Evolutionary conservation across 768 basidiomycete species (phyloP).

Genomic region (Chalciporus chontae): DNA sequence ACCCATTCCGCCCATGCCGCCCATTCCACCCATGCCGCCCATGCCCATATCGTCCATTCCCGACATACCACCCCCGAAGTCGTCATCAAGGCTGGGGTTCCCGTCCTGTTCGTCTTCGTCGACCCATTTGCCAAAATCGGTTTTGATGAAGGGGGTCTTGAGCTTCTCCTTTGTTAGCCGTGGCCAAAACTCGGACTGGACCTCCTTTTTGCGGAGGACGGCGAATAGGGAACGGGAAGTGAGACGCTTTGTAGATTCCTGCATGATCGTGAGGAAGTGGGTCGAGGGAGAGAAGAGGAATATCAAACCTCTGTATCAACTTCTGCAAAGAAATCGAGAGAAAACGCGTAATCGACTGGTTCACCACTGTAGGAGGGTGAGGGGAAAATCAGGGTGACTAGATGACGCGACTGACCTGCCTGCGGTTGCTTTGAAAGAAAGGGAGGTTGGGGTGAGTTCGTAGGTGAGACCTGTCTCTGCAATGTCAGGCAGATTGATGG

Average conservation of each 20-base stretch:
- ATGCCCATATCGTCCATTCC: constrained; percentile 49
- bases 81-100: constrained; percentile 39
- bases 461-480: constrained; percentile 53
- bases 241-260: constrained; percentile 46
- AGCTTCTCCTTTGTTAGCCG: constrained; percentile 86
- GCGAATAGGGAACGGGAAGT: constrained; percentile 64
- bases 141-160: constrained; percentile 82
- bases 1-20: constrained; percentile 37
- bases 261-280: background rate
- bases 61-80: constrained; percentile 32
- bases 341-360: constrained; percentile 69
- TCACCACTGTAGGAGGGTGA: constrained; percentile 31
- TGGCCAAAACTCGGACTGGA: constrained; percentile 82
- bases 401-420: constrained; percentile 48
- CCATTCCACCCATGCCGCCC: constrained; percentile 45
- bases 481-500: constrained; percentile 81
- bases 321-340: constrained; percentile 71
- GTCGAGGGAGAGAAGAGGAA: constrained; percentile 1
- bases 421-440: constrained; percentile 65
- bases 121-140: constrained; percentile 93
- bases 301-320: constrained; percentile 66
- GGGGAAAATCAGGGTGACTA: background rate
- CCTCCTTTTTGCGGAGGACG: constrained; percentile 78
- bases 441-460: constrained; percentile 49
- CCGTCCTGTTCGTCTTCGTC: constrained; percentile 97